Evolutionary conservation across 805 yeast species (phyloP).

Genomic region (Wickerhamomyces ciferrii): DNA sequence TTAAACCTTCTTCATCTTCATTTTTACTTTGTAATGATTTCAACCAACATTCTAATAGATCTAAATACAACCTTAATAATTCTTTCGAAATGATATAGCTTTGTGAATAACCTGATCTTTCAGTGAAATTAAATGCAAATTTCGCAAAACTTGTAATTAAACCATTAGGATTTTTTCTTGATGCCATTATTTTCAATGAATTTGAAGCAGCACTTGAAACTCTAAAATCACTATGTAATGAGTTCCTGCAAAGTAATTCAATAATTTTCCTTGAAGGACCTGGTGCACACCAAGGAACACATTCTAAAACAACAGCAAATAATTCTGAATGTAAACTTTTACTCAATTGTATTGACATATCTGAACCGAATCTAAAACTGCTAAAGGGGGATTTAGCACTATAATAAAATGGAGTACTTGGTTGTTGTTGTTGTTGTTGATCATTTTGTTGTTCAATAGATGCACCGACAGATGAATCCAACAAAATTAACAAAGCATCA

Average conservation of each 20-base stretch:
- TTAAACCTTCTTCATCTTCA: slow-evolving; percentile 2
- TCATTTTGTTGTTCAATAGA: slow-evolving; percentile 33
- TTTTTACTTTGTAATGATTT: slow-evolving; percentile 45
- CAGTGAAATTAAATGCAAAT: slow-evolving; percentile 75
- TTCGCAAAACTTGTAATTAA: slow-evolving; percentile 73
- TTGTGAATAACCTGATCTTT: slow-evolving; percentile 55
- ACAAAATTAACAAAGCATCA: slow-evolving; percentile 45
- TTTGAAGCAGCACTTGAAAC: slow-evolving; percentile 60
- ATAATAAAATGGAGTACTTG: slow-evolving; percentile 29
- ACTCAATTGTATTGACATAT: slow-evolving; percentile 28
- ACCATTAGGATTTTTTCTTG: slow-evolving; percentile 62
- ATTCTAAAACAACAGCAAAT: slow-evolving; percentile 64
- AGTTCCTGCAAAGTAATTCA: slow-evolving; percentile 73
- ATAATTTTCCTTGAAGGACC: slow-evolving; percentile 59
- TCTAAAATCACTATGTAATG: slow-evolving; percentile 59
- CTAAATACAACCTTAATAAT: slow-evolving; percentile 68
- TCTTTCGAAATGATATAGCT: slow-evolving; percentile 57
- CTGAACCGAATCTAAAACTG: slow-evolving; percentile 36
- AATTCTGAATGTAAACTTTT: slow-evolving; percentile 46
- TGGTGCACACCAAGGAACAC: slow-evolving; percentile 66
- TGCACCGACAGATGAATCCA: slow-evolving; percentile 56
- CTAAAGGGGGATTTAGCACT: slow-evolving; percentile 28
- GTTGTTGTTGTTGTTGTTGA: slow-evolving; percentile 26
- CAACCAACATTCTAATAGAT: slow-evolving; percentile 78
- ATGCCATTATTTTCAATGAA: slow-evolving; percentile 62